Evolutionary conservation across 768 basidiomycete species (phyloP).

Genomic region (Grammothele lineata): DNA sequence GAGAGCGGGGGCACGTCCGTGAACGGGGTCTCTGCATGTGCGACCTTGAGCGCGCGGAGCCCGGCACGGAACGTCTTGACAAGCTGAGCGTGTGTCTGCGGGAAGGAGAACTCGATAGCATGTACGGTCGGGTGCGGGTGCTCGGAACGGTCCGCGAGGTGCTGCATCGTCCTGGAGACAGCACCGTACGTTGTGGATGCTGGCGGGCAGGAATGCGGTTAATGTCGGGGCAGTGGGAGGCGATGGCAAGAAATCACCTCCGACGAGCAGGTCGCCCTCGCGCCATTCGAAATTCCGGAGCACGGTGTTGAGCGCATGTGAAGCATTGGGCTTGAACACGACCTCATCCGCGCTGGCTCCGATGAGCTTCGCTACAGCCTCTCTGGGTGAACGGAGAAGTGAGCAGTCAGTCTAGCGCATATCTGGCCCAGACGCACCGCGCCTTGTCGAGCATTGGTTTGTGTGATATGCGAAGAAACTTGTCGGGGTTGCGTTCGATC

Average conservation of each 20-base stretch:
- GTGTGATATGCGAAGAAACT: constrained; percentile 13
- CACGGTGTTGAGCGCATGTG: constrained; percentile 62
- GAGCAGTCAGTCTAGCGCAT: constrained; percentile 9
- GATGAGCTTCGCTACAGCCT: constrained; percentile 43
- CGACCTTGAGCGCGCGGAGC: constrained; percentile 28
- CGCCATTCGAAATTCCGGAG: constrained; percentile 66
- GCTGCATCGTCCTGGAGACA: constrained; percentile 45
- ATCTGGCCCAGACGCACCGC: not conserved
- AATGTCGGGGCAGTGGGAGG: too few species aligned
- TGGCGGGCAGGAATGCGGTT: not conserved
- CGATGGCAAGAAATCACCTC: constrained; percentile 5
- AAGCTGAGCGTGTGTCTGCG: constrained; percentile 46
- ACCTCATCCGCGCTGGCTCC: constrained; percentile 53
- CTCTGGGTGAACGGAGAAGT: constrained; percentile 33
- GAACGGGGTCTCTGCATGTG: constrained; percentile 9
- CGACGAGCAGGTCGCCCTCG: constrained; percentile 60
- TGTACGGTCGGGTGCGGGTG: constrained; percentile 47
- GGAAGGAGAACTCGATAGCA: constrained; percentile 52
- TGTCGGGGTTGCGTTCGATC: constrained; percentile 18
- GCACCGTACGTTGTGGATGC: constrained; percentile 48
- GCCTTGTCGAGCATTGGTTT: constrained; percentile 11
- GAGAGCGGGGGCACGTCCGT: constrained; percentile 14
- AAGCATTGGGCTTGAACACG: constrained; percentile 59
- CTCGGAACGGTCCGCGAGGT: constrained; percentile 46
- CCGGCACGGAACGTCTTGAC: constrained; percentile 43